Percentiles rank a stretch among this genome's conserved stretches.
These are phyloP conservation scores for Purpureocillium lavendulum DNA, from an alignment of 2,329 filamentous ascomycete species.

Conservation along the genomic window DNA sequence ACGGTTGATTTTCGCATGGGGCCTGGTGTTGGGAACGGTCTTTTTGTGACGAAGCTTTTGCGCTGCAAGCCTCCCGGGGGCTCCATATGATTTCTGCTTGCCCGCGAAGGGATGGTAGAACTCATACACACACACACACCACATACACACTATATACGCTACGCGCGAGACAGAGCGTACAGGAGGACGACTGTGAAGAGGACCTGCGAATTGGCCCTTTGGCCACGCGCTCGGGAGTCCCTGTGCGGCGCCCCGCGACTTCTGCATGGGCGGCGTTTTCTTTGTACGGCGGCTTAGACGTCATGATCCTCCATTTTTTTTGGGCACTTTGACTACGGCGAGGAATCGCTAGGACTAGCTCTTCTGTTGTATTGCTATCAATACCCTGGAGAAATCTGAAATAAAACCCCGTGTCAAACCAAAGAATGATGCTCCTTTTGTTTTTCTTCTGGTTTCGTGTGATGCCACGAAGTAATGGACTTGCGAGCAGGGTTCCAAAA, in stretches of 20 bases:
- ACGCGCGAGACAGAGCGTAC: too few species aligned
- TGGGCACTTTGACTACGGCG: too few species aligned
- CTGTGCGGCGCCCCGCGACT: neutral
- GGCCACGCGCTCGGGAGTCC: too few species aligned
- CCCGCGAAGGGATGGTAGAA: slow-evolving; percentile 2
- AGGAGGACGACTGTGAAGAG: too few species aligned
- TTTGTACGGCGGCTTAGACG: neutral
- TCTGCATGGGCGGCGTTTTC: slow-evolving; percentile 1
- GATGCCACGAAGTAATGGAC: too few species aligned
- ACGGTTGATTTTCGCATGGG: slow-evolving; percentile 4
- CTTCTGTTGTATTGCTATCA: neutral
- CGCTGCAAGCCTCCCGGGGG: neutral
- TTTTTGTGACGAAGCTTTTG: slow-evolving; percentile 1
- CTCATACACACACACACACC: too few species aligned
- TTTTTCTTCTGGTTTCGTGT: too few species aligned
- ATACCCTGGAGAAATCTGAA: neutral
- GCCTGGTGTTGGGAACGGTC: slow-evolving; percentile 5
- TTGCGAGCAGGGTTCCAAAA: too few species aligned
- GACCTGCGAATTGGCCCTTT: too few species aligned
- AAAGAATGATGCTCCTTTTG: too few species aligned
- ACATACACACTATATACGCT: too few species aligned
- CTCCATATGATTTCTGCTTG: slow-evolving; percentile 1
- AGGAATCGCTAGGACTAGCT: too few species aligned
- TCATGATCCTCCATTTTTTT: neutral
- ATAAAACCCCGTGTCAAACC: neutral